A percentile compares a stretch with the other conserved stretches of the same genome.
phyloP scores from a whole-genome alignment of 805 yeast genomes.

The Myxozyma monticola region DNA sequence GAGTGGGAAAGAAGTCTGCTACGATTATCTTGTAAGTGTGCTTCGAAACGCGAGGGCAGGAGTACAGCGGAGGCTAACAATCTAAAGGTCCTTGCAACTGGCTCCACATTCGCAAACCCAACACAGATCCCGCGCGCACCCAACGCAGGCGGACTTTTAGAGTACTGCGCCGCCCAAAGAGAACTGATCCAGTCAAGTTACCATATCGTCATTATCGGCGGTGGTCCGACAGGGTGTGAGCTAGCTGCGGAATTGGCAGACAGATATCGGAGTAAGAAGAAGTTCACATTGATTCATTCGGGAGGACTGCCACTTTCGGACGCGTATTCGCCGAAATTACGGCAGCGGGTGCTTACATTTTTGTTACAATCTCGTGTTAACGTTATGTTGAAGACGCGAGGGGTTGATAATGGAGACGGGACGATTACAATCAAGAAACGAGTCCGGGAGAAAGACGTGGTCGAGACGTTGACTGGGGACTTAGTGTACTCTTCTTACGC shows the following conservation, averaged over 20 bases:
- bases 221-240: constrained; percentile 56
- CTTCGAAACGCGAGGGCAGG: no score
- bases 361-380: constrained; percentile 30
- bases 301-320: constrained; percentile 27
- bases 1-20: constrained; percentile 7
- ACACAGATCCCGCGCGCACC: constrained; percentile 1
- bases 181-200: constrained; percentile 41
- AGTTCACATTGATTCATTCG: constrained; percentile 36
- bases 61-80: no score
- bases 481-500: constrained; percentile 6
- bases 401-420: constrained; percentile 16
- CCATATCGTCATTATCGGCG: constrained; percentile 51
- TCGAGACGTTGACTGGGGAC: constrained; percentile 11
- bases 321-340: constrained; percentile 11
- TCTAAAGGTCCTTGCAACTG: constrained; percentile 23
- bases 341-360: constrained; percentile 21
- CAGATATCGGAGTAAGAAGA: constrained; percentile 40
- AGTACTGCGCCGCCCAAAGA: constrained; percentile 15
- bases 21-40: constrained; percentile 18
- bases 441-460: background rate
- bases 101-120: constrained; percentile 13
- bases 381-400: constrained; percentile 21
- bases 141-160: constrained; percentile 3
- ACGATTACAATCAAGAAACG: constrained; percentile 7
- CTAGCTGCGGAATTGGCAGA: constrained; percentile 50